Evolutionary conservation across 164 flowering plant species (phyloP).

Genomic region (Chimonanthus salicifolius): DNA sequence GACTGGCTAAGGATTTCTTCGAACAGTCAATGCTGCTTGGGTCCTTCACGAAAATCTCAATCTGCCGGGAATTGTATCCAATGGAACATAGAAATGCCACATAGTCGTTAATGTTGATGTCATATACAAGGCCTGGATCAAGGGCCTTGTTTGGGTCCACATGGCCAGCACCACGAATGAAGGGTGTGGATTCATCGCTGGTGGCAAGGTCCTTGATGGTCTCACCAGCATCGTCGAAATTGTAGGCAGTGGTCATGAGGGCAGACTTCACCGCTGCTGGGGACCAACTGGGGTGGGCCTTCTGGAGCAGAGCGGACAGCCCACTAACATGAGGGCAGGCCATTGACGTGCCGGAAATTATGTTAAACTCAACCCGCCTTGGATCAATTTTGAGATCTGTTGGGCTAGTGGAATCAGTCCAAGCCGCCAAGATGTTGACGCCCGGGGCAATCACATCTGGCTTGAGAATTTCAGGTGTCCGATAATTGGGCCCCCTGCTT

Average conservation of each 20-base stretch:
- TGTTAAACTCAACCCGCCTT: slow-evolving; percentile 72
- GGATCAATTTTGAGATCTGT: slow-evolving; percentile 66
- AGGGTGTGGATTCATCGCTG: slow-evolving; percentile 60
- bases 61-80: slow-evolving; percentile 44
- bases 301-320: slow-evolving; percentile 66
- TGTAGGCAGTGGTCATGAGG: slow-evolving; percentile 70
- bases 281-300: slow-evolving; percentile 64
- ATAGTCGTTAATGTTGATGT: slow-evolving; percentile 43
- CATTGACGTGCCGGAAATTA: slow-evolving; percentile 93
- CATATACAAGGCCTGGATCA: slow-evolving; percentile 79
- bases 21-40: slow-evolving; percentile 29
- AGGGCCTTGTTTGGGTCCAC: slow-evolving; percentile 77
- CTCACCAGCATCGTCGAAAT: slow-evolving; percentile 45
- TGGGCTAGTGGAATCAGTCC: slow-evolving; percentile 67
- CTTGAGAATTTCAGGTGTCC: slow-evolving; percentile 68
- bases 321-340: slow-evolving; percentile 93
- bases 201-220: slow-evolving; percentile 59
- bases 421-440: slow-evolving; percentile 77
- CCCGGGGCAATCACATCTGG: slow-evolving; percentile 97
- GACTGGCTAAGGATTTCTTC: slow-evolving; percentile 20
- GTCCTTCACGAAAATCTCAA: slow-evolving; percentile 42
- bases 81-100: slow-evolving; percentile 65
- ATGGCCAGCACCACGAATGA: slow-evolving; percentile 76
- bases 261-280: slow-evolving; percentile 86
- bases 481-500: slow-evolving; percentile 77